These are phyloP conservation scores for Chaetomidium leptoderma DNA, from an alignment of 495 filamentous ascomycete genomes.

Conservation along the genomic window DNA sequence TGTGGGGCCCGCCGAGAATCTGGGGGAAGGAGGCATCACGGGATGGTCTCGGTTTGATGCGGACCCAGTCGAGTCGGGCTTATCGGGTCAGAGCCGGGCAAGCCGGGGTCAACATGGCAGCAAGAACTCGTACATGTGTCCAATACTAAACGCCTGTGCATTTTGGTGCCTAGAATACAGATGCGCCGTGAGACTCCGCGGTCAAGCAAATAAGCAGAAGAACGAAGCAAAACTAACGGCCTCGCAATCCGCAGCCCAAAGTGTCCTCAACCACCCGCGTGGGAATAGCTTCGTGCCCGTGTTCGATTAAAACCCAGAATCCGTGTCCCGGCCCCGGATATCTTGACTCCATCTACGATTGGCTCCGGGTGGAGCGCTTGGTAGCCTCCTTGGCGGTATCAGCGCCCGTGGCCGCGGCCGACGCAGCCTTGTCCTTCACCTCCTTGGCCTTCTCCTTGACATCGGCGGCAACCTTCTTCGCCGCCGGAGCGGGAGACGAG, in stretches of 20 bases:
- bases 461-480: constrained; percentile 60
- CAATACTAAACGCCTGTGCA: constrained; percentile 20
- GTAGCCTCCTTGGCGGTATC: constrained; percentile 60
- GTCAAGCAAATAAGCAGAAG: constrained; percentile 17
- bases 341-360: constrained; percentile 26
- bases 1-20: constrained; percentile 12
- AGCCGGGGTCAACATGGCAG: too few species aligned
- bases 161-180: constrained; percentile 27
- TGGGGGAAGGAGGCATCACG: constrained; percentile 6
- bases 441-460: constrained; percentile 67
- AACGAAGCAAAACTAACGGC: constrained; percentile 9
- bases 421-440: constrained; percentile 74
- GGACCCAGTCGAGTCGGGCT: background rate
- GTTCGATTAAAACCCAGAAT: background rate
- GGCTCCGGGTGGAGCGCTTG: constrained; percentile 51
- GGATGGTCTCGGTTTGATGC: background rate
- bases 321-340: background rate
- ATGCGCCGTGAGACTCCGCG: constrained; percentile 19
- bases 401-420: constrained; percentile 60
- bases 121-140: too few species aligned
- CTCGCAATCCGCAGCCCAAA: background rate
- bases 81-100: too few species aligned
- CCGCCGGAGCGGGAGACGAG: constrained; percentile 39
- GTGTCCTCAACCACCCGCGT: background rate
- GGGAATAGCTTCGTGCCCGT: background rate